Conservation (phyloP, 805 yeast species). For the Suhomyces faveliae region DNA sequence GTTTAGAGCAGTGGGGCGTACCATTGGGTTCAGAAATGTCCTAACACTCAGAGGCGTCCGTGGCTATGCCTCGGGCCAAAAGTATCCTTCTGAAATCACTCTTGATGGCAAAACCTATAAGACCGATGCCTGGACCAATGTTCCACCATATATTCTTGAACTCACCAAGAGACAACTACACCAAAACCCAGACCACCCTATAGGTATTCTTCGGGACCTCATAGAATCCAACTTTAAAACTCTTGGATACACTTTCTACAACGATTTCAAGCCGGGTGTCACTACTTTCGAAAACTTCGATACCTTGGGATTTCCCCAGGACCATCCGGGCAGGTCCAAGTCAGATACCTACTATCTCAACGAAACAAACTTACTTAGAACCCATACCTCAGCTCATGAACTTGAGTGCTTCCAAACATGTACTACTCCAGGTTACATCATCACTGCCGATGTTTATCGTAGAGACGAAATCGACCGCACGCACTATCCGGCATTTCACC, state of each 20-base stretch:
- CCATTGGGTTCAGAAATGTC: not conserved
- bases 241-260: conserved; percentile 74
- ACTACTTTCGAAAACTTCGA: conserved; percentile 85
- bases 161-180: conserved; percentile 75
- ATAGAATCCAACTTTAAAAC: conserved; percentile 67
- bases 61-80: not conserved
- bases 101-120: conserved; percentile 52
- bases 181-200: conserved; percentile 74
- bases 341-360: conserved; percentile 93
- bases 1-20: not conserved
- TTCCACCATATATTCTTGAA: conserved; percentile 67
- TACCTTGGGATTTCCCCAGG: conserved; percentile 82
- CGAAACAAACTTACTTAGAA: conserved; percentile 67
- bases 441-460: conserved; percentile 94
- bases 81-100: conserved; percentile 28
- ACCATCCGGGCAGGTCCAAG: conserved; percentile 90
- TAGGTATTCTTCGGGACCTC: conserved; percentile 76
- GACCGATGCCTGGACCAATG: conserved; percentile 82
- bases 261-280: conserved; percentile 80
- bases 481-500: conserved; percentile 97
- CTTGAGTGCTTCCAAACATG: conserved; percentile 70
- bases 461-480: conserved; percentile 94
- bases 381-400: conserved; percentile 98
- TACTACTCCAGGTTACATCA: conserved; percentile 81
- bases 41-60: not conserved